phyloP scores from a whole-genome alignment of 345 rosid genomes.

The Salix viminalis region DNA sequence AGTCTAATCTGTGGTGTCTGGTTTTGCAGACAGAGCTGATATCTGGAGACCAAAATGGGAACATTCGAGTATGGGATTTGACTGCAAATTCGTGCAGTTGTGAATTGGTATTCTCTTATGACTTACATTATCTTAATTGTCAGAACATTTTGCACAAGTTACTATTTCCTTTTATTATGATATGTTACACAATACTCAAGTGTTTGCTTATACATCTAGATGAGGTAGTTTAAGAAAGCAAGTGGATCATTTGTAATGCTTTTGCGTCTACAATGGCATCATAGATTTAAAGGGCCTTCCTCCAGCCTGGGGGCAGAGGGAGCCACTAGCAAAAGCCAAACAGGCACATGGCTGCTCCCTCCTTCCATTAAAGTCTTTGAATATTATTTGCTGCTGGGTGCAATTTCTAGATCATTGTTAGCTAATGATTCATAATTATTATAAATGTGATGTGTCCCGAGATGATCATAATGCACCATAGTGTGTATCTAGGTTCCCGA shows the following conservation, averaged over 20 bases:
- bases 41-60: conserved; percentile 95
- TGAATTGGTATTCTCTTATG: conserved; percentile 57
- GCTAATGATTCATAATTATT: not conserved
- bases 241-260: not conserved
- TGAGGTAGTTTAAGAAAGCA: too few species aligned
- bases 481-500: conserved; percentile 61
- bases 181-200: too few species aligned
- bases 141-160: not conserved
- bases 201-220: too few species aligned
- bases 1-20: conserved; percentile 1
- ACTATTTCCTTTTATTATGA: not conserved
- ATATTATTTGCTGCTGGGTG: not conserved
- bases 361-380: not conserved
- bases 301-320: not conserved
- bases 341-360: not conserved
- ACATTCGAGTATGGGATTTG: conserved; percentile 96
- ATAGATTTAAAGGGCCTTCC: not conserved
- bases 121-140: not conserved
- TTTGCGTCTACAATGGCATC: not conserved
- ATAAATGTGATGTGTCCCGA: not conserved
- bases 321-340: not conserved
- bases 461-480: not conserved
- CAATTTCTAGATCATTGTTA: not conserved
- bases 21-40: conserved; percentile 76
- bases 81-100: conserved; percentile 95